Percentiles rank a stretch among this genome's conserved stretches.
Evolutionary conservation across 768 basidiomycete species (phyloP).

Genomic region (Auriculariales sp.): DNA sequence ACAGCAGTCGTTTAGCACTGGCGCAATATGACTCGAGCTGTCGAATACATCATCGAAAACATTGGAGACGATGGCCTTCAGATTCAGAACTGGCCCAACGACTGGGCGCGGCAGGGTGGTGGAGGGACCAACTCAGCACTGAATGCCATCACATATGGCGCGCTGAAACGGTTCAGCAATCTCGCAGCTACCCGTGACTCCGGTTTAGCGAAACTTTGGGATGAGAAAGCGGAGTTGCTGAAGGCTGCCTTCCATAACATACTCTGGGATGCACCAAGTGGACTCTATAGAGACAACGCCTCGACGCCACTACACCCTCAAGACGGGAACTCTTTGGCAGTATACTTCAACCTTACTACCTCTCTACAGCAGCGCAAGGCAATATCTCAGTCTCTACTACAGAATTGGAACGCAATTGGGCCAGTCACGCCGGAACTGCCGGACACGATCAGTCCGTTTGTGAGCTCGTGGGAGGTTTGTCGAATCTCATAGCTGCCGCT

Average conservation of each 20-base stretch:
- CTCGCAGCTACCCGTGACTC: too few species aligned
- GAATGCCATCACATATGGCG: too few species aligned
- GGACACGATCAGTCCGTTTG: constrained; percentile 45
- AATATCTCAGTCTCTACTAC: constrained; percentile 31
- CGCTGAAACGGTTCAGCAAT: too few species aligned
- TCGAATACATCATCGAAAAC: too few species aligned
- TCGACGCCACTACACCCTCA: constrained; percentile 40
- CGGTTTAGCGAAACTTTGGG: too few species aligned
- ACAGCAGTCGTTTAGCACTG: too few species aligned
- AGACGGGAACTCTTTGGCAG: constrained; percentile 44
- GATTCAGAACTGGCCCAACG: too few species aligned
- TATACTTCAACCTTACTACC: constrained; percentile 36
- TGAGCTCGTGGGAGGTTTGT: constrained; percentile 41
- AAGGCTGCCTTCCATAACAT: constrained; percentile 34
- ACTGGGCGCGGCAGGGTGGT: constrained; percentile 43
- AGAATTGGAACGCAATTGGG: constrained; percentile 39
- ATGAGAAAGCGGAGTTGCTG: too few species aligned
- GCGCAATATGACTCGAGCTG: too few species aligned
- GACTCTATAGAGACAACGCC: constrained; percentile 40
- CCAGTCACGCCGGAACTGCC: constrained; percentile 41
- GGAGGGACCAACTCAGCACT: constrained; percentile 43
- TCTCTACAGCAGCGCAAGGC: constrained; percentile 20
- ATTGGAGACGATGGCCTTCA: too few species aligned
- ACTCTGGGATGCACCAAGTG: constrained; percentile 33
- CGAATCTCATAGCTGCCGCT: not conserved